These are phyloP conservation scores for Rossbeevera mucosa DNA, from an alignment of 768 basidiomycete species.

Conservation along the genomic window DNA sequence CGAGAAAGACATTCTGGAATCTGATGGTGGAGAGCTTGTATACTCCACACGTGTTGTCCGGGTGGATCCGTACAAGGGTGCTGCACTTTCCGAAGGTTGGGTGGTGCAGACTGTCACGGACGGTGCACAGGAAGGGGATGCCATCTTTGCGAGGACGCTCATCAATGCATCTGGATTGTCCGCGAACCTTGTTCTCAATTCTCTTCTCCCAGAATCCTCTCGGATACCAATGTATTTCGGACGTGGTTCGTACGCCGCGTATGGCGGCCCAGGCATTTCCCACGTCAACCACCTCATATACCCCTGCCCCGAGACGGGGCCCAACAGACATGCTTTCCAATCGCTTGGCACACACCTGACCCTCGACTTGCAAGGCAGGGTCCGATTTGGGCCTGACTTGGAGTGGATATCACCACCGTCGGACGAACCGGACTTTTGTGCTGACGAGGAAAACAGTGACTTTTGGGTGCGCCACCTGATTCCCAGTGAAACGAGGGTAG, in stretches of 20 bases:
- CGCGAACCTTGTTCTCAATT: slow-evolving; percentile 65
- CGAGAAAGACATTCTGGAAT: slow-evolving; percentile 74
- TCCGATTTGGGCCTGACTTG: slow-evolving; percentile 90
- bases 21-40: slow-evolving; percentile 64
- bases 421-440: slow-evolving; percentile 22
- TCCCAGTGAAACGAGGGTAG: slow-evolving; percentile 56
- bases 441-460: slow-evolving; percentile 48
- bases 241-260: slow-evolving; percentile 83
- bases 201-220: slow-evolving; percentile 50
- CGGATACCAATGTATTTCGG: slow-evolving; percentile 77
- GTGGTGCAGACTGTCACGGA: slow-evolving; percentile 76
- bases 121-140: slow-evolving; percentile 46
- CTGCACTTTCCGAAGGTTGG: slow-evolving; percentile 63
- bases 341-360: slow-evolving; percentile 92
- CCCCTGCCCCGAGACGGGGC: slow-evolving; percentile 73
- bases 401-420: slow-evolving; percentile 71
- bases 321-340: slow-evolving; percentile 61
- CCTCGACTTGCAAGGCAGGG: slow-evolving; percentile 75
- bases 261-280: slow-evolving; percentile 71
- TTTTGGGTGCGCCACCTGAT: slow-evolving; percentile 72
- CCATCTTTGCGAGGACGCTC: slow-evolving; percentile 67
- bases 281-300: slow-evolving; percentile 78
- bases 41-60: slow-evolving; percentile 81
- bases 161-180: slow-evolving; percentile 83
- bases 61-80: slow-evolving; percentile 57